phyloP scores from a whole-genome alignment of 2,329 filamentous ascomycete species.

The Shiraia sp. region DNA sequence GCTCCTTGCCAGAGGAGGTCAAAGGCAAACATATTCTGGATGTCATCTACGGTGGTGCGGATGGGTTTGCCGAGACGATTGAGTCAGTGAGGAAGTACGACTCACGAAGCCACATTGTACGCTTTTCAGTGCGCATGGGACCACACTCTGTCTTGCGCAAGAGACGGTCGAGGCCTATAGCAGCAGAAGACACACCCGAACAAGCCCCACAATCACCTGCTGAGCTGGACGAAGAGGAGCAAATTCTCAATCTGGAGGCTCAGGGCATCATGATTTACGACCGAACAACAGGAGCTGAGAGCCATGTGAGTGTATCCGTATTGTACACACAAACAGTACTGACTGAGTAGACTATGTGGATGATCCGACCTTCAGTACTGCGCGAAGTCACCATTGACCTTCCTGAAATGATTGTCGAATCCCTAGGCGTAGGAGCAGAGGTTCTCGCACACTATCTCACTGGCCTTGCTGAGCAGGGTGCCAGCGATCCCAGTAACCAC shows the following conservation, averaged over 20 bases:
- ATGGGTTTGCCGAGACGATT: slow-evolving; percentile 79
- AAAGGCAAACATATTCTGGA: slow-evolving; percentile 79
- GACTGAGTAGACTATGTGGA: slow-evolving; percentile 91
- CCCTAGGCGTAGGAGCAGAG: slow-evolving; percentile 90
- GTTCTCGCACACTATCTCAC: slow-evolving; percentile 93
- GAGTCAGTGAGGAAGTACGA: slow-evolving; percentile 87
- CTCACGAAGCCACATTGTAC: slow-evolving; percentile 80
- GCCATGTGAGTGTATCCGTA: slow-evolving; percentile 90
- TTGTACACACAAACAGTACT: too few species aligned
- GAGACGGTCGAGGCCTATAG: slow-evolving; percentile 30
- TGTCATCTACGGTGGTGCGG: slow-evolving; percentile 77
- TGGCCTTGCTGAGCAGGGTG: slow-evolving; percentile 79
- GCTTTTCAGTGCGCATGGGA: slow-evolving; percentile 43
- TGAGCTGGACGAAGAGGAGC: slow-evolving; percentile 45
- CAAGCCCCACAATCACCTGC: slow-evolving; percentile 34
- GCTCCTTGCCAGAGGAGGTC: slow-evolving; percentile 72
- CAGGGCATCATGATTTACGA: slow-evolving; percentile 99
- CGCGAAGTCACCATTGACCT: slow-evolving; percentile 96
- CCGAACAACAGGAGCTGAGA: slow-evolving; percentile 79
- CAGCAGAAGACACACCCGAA: slow-evolving; percentile 34
- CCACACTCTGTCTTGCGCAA: slow-evolving; percentile 40
- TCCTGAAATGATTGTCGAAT: slow-evolving; percentile 85
- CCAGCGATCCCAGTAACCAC: slow-evolving; percentile 73
- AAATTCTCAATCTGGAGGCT: slow-evolving; percentile 80
- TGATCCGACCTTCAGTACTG: slow-evolving; percentile 89